Evolutionary conservation across 371 early-diverging fungal genomes (phyloP).

Genomic region (Mycotypha africana): DNA sequence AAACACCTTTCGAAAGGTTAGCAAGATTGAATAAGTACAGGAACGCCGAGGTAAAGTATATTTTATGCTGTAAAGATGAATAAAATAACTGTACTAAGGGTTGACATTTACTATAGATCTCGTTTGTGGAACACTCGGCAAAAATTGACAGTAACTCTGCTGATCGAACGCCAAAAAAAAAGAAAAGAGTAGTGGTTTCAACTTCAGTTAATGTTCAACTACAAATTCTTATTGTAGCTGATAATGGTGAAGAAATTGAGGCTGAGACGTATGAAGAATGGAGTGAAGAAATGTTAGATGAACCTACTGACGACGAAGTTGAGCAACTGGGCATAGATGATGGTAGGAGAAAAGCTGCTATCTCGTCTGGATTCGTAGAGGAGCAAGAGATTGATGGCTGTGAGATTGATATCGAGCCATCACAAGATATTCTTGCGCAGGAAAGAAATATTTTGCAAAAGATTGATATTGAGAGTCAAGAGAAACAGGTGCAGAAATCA

Average conservation of each 20-base stretch:
- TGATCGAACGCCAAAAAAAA: no score
- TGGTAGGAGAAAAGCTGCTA: no score
- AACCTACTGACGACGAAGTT: constrained; percentile 2
- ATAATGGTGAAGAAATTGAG: constrained; percentile 19
- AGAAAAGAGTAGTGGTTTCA: constrained; percentile 11
- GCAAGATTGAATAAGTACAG: constrained; percentile 86
- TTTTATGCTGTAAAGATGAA: no score
- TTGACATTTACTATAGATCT: no score
- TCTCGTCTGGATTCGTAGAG: no score
- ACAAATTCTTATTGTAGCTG: constrained; percentile 13
- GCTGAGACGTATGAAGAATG: constrained; percentile 22
- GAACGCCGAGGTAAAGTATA: constrained; percentile 50
- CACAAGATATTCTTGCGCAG: neutral
- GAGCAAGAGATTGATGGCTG: neutral
- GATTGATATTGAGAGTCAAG: no score
- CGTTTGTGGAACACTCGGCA: neutral
- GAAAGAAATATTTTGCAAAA: neutral
- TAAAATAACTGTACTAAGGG: no score
- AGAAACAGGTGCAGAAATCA: constrained; percentile 1
- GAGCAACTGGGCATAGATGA: no score
- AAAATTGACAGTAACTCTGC: no score
- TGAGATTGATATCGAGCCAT: neutral
- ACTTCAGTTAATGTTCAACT: constrained; percentile 18
- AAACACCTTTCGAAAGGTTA: constrained; percentile 82
- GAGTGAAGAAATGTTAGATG: constrained; percentile 23